phyloP scores from a whole-genome alignment of 2,329 filamentous ascomycete species.

The Phialophora tarda region DNA sequence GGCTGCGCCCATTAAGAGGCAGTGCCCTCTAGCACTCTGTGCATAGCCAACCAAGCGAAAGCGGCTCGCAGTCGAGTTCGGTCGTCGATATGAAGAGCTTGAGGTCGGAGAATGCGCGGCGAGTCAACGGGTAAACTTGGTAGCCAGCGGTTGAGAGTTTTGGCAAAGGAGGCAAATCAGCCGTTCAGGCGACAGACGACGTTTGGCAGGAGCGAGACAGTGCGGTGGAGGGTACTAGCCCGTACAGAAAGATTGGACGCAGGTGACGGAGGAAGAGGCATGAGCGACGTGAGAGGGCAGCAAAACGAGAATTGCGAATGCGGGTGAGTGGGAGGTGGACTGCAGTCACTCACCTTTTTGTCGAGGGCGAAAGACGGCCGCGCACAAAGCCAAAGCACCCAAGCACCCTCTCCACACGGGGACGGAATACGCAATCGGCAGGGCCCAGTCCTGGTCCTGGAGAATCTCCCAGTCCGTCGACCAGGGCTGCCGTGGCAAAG shows the following conservation, averaged over 20 bases:
- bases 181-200: neutral
- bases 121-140: constrained; percentile 1
- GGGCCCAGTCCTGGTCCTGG: constrained; percentile 11
- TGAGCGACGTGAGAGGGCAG: neutral
- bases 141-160: neutral
- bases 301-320: constrained; percentile 4
- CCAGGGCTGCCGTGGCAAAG: constrained; percentile 4
- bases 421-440: constrained; percentile 9
- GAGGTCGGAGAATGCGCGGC: constrained; percentile 1
- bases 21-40: constrained; percentile 4
- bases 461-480: constrained; percentile 11
- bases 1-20: constrained; percentile 27
- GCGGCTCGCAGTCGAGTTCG: neutral
- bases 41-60: constrained; percentile 14
- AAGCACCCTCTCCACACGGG: constrained; percentile 6
- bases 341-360: constrained; percentile 4
- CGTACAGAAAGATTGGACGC: neutral
- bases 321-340: constrained; percentile 16
- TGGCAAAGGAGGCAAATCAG: neutral
- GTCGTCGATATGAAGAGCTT: neutral
- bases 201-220: neutral
- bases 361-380: constrained; percentile 6
- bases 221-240: neutral
- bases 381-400: constrained; percentile 1
- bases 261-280: neutral